Percentiles rank a stretch among this genome's conserved stretches.
Evolutionary conservation across 345 rosid genomes (phyloP).

Genomic region (Melastoma malabathricum): DNA sequence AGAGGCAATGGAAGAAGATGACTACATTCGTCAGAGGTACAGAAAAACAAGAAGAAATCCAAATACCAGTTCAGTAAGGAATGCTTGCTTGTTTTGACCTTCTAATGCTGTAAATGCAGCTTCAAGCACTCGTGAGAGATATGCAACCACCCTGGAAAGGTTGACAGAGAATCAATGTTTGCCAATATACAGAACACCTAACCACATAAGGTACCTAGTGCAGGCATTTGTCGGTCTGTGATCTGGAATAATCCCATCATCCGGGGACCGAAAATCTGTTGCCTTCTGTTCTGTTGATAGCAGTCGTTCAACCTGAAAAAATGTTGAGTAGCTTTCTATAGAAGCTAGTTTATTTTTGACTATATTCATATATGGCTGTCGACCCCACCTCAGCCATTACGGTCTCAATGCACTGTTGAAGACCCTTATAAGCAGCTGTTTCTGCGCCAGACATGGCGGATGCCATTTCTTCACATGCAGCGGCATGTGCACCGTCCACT

Average conservation of each 20-base stretch:
- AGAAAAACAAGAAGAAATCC: slow-evolving; percentile 1
- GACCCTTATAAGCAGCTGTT: slow-evolving; percentile 96
- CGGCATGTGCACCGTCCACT: slow-evolving; percentile 97
- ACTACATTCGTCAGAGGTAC: no score
- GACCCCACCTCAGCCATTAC: slow-evolving; percentile 95
- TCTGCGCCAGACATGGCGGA: slow-evolving; percentile 97
- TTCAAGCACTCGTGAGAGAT: slow-evolving; percentile 94
- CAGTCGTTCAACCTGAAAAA: no score
- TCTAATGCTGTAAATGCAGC: slow-evolving; percentile 90
- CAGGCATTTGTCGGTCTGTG: slow-evolving; percentile 98
- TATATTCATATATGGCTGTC: neutral
- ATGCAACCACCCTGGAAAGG: slow-evolving; percentile 68
- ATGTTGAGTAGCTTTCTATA: no score
- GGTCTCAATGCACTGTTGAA: slow-evolving; percentile 98
- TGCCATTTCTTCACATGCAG: slow-evolving; percentile 99
- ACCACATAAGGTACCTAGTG: slow-evolving; percentile 40
- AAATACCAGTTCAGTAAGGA: slow-evolving; percentile 83
- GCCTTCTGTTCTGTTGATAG: slow-evolving; percentile 77
- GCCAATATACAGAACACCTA: no score
- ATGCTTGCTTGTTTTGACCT: slow-evolving; percentile 96
- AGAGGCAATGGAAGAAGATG: no score
- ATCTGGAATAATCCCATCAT: slow-evolving; percentile 88
- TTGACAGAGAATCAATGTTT: slow-evolving; percentile 6
- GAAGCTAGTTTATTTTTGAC: no score
- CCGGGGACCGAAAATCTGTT: slow-evolving; percentile 85